Evolutionary conservation across 768 basidiomycete species (phyloP).

Genomic region (Mycena belliarum): DNA sequence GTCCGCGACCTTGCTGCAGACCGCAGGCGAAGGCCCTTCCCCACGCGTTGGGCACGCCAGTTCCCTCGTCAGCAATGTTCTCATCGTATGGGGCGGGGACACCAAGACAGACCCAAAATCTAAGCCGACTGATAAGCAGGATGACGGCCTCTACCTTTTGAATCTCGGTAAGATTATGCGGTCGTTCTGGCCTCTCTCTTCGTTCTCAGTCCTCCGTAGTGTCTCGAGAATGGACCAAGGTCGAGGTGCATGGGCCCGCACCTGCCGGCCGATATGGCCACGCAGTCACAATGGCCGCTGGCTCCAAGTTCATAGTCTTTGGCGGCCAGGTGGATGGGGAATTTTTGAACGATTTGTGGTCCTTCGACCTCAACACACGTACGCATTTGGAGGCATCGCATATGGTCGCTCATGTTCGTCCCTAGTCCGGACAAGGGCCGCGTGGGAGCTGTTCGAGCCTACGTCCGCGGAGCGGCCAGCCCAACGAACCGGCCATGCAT

Average conservation of each 20-base stretch:
- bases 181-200: constrained; percentile 3
- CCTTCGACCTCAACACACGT: constrained; percentile 94
- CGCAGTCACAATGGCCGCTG: constrained; percentile 84
- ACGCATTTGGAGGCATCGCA: constrained; percentile 33
- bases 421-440: constrained; percentile 77
- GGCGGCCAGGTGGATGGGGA: constrained; percentile 95
- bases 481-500: constrained; percentile 89
- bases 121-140: constrained; percentile 72
- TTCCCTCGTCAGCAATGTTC: constrained; percentile 92
- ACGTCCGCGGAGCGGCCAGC: constrained; percentile 65
- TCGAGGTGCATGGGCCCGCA: constrained; percentile 71
- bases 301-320: constrained; percentile 90
- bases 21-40: constrained; percentile 83
- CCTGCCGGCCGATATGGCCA: constrained; percentile 95
- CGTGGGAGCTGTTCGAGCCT: constrained; percentile 82
- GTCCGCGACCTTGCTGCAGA: constrained; percentile 80
- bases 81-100: constrained; percentile 98
- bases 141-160: constrained; percentile 90
- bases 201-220: constrained; percentile 44
- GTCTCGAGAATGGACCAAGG: constrained; percentile 93
- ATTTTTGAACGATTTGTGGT: constrained; percentile 94
- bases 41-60: constrained; percentile 96
- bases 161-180: constrained; percentile 89
- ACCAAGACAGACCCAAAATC: constrained; percentile 76
- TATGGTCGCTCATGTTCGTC: constrained; percentile 6